These are phyloP conservation scores for Iris pallida DNA, from an alignment of 116 monocot genomes.

Conservation along the genomic window DNA sequence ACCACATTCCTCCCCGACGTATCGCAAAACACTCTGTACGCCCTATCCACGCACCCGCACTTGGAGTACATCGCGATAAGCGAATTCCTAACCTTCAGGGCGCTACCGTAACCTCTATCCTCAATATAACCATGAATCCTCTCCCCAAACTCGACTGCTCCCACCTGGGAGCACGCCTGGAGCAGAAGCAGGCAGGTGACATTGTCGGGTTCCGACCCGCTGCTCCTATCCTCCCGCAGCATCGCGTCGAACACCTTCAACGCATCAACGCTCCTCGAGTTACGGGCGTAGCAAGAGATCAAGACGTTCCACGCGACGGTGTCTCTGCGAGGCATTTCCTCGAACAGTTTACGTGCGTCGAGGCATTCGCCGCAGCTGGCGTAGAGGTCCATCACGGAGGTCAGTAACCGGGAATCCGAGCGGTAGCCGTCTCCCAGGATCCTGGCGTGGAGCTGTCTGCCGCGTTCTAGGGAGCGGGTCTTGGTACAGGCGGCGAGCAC, in stretches of 20 bases:
- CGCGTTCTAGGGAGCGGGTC: constrained; percentile 13
- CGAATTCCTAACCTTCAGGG: constrained; percentile 49
- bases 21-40: constrained; percentile 45
- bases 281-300: constrained; percentile 45
- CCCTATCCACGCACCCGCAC: constrained; percentile 38
- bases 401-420: constrained; percentile 46
- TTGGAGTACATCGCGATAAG: constrained; percentile 69
- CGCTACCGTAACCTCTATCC: constrained; percentile 29
- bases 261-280: constrained; percentile 46
- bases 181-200: constrained; percentile 65
- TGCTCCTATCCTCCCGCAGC: constrained; percentile 19
- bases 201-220: constrained; percentile 32
- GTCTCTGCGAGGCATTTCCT: constrained; percentile 48
- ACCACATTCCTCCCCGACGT: constrained; percentile 39
- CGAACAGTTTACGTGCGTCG: constrained; percentile 34
- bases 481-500: constrained; percentile 43
- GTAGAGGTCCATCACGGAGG: constrained; percentile 51
- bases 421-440: constrained; percentile 48
- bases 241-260: constrained; percentile 53
- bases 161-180: constrained; percentile 50
- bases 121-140: constrained; percentile 37
- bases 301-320: constrained; percentile 66
- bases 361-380: constrained; percentile 30
- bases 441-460: constrained; percentile 45
- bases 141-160: constrained; percentile 51